Evolutionary conservation across 768 basidiomycete genomes (phyloP), one percentile per base, ranked within the genome.

Genomic region (Lactarius tabidus): DNA sequence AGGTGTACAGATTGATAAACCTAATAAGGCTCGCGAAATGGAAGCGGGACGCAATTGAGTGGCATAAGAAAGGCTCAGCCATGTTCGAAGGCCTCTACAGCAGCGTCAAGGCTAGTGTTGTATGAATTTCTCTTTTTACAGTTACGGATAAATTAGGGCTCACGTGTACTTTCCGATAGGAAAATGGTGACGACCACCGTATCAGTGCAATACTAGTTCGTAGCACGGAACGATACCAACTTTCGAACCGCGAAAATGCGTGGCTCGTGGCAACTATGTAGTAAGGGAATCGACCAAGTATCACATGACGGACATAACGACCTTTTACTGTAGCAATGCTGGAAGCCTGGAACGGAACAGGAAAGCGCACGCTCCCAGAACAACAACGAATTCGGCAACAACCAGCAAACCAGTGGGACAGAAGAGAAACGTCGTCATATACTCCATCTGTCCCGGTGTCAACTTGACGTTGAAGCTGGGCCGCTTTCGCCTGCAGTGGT

Each of bases 231-330:
- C 31, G 28, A 29, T 26, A 55, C 41, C 29, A 59, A 26, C 51
- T 66, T 3, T 67, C 66, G 1, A 12, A 15, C 6, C 41, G 26
- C n/a, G 66, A 67, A 35, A 39, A 39, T n/a, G 55, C 58, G 7
- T 67, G 66, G 66, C 57, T 59, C 1, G 45, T 62, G 8, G 66
- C 55, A 1, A 60, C 35, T n/a, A 29, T 60, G 58, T 64, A 60
- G 66, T 64, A 48, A 41, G n/a, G 65, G 57, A 45, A 9, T 9
- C 18, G 20, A 9, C 6, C 43, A 36, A 1, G 35, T 36, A 36
- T 36, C 35, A 36, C 35, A 9, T 36, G 43, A n/a, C 0, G 43
- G 9, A 20, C 17, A 10, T n/a, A 10, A 3, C 15, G 2, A 29
- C 10, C 10, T 17, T n/a, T 10, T 45, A 8, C n/a, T 26, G 18